phyloP scores from a whole-genome alignment of 768 basidiomycete genomes.

The Lanmaoa pseudosensibilis region DNA sequence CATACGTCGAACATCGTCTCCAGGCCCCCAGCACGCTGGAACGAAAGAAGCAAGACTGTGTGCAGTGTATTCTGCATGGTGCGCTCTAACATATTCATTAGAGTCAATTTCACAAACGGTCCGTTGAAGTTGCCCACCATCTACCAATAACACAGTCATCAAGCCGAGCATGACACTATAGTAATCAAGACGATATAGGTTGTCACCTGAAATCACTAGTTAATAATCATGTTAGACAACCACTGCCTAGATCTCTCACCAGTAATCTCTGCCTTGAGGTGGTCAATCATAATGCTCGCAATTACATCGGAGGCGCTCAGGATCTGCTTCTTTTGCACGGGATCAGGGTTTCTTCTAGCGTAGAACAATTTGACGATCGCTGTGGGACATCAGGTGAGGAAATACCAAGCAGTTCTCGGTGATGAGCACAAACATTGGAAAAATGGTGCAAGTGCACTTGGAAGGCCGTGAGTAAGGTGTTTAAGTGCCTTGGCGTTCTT shows the following conservation, averaged over 20 bases:
- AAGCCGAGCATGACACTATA: slow-evolving; percentile 56
- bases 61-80: slow-evolving; percentile 72
- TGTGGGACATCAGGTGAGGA: slow-evolving; percentile 32
- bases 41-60: slow-evolving; percentile 75
- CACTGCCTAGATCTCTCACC: slow-evolving; percentile 43
- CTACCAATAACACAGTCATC: slow-evolving; percentile 52
- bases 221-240: slow-evolving; percentile 14
- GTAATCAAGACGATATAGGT: slow-evolving; percentile 47
- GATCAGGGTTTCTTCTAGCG: slow-evolving; percentile 73
- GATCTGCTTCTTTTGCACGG: slow-evolving; percentile 76
- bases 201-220: slow-evolving; percentile 36
- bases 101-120: background rate
- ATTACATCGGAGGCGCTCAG: slow-evolving; percentile 64
- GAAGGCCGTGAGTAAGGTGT: slow-evolving; percentile 77
- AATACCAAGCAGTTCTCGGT: background rate
- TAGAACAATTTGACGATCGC: slow-evolving; percentile 88
- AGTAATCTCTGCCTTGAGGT: slow-evolving; percentile 54
- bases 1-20: slow-evolving; percentile 63
- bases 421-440: slow-evolving; percentile 66
- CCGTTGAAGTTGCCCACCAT: slow-evolving; percentile 41
- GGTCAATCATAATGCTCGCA: slow-evolving; percentile 70
- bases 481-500: slow-evolving; percentile 75
- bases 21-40: slow-evolving; percentile 72
- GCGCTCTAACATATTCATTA: slow-evolving; percentile 54
- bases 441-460: slow-evolving; percentile 73